A percentile compares a stretch with the other conserved stretches of the same genome.
phyloP scores from a whole-genome alignment of 768 basidiomycete species.

The Porphyrellus cyaneotinctus region DNA sequence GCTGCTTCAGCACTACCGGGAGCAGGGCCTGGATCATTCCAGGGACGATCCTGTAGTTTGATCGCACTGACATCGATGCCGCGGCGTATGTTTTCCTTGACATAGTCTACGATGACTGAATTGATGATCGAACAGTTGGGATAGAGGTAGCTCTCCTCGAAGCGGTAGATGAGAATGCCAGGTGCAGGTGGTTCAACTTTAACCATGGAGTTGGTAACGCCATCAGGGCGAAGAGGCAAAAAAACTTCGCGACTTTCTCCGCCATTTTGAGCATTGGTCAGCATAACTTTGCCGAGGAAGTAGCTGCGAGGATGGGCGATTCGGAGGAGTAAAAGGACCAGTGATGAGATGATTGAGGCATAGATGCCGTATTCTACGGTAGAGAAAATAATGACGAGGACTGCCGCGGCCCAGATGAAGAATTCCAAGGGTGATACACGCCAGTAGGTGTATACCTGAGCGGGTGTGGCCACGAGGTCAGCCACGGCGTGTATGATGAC shows the following conservation, averaged over 20 bases:
- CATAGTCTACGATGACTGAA: slow-evolving; percentile 71
- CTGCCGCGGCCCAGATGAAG: slow-evolving; percentile 82
- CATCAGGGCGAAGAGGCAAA: slow-evolving; percentile 63
- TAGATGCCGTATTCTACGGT: slow-evolving; percentile 93
- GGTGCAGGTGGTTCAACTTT: slow-evolving; percentile 75
- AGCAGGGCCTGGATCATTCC: slow-evolving; percentile 88
- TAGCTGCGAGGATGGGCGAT: slow-evolving; percentile 83
- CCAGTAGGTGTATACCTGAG: slow-evolving; percentile 86
- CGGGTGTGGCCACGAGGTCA: slow-evolving; percentile 81
- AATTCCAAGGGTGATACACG: slow-evolving; percentile 90
- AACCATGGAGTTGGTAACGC: slow-evolving; percentile 64
- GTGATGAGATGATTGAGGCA: slow-evolving; percentile 75
- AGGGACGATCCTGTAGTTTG: slow-evolving; percentile 70
- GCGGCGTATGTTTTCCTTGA: slow-evolving; percentile 71
- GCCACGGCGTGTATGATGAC: slow-evolving; percentile 93
- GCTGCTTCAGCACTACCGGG: slow-evolving; percentile 45
- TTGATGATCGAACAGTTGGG: slow-evolving; percentile 73
- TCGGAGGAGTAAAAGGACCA: slow-evolving; percentile 77
- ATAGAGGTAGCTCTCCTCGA: slow-evolving; percentile 87
- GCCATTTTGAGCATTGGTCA: slow-evolving; percentile 39
- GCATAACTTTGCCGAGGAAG: slow-evolving; percentile 83
- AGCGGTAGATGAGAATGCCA: slow-evolving; percentile 87
- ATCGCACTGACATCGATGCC: slow-evolving; percentile 70
- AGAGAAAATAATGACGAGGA: slow-evolving; percentile 88
- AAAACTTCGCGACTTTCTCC: slow-evolving; percentile 67